Evolutionary conservation across 208 protist genomes (phyloP), one percentile per base, ranked within the genome.

Genomic region (Giardia duodenalis): DNA sequence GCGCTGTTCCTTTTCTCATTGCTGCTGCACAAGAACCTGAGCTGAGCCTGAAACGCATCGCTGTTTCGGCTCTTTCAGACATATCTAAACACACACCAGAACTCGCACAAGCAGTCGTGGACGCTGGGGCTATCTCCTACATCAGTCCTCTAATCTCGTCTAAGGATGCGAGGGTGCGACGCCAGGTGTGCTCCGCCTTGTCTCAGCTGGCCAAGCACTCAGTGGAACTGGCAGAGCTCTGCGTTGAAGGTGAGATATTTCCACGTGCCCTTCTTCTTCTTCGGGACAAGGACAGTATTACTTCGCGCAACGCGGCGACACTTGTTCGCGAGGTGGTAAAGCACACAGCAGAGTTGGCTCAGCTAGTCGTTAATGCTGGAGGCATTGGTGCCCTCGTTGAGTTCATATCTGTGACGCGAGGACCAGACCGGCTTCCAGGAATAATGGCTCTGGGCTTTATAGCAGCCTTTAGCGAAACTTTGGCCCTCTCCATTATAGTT

Each of bases 371-470:
- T 44, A 99, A 98, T 93, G 96, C 97, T 4, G 97, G 97, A 47
- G 98, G 98, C 67, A 96, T 98, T n/a, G 97, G 97, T 0, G 97
- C 97, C 0, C 94, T 99, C 39, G 97, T 99, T 4, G 97, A 98
- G 94, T 99, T 98, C 96, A 96, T 98, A 44, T 97, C 95, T 92
- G 96, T 98, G 89, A 96, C 95, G 0, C 93, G 94, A 4, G 97
- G 97, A 88, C 97, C 96, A 93, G 96, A 96, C 47, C 95, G 96
- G 1, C 94, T 99, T 67, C 97, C 97, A 2, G 98, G 97, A 92
- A 97, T 99, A 93, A 99, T 99, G 97, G 97, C 97, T 2, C 96
- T 99, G 44, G 98, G 98, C 46, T 99, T 98, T 95, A 98, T 99
- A 93, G 95, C 97, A 43, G 97, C 98, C 86, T 99, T 98, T 95